These are phyloP conservation scores for Talaromyces sp. DNA, from an alignment of 2,329 filamentous ascomycete species.

Conservation along the genomic window DNA sequence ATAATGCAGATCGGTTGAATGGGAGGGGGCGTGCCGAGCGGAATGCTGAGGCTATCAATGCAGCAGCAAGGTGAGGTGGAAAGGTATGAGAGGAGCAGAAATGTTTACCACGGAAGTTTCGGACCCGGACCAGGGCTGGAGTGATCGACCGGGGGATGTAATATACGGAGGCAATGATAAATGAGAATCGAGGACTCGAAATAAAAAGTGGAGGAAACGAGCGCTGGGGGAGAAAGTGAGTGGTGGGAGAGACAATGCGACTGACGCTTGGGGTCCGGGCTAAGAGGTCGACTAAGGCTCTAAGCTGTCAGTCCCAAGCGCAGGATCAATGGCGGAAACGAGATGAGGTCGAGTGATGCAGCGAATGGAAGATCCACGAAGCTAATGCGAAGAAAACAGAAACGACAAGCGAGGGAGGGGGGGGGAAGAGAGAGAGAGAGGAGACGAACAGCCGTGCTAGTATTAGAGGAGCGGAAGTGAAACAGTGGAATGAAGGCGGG, in stretches of 20 bases:
- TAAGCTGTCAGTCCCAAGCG: not conserved
- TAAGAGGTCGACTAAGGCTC: not conserved
- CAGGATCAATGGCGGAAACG: not conserved
- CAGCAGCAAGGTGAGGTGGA: not conserved
- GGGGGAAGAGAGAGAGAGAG: not conserved
- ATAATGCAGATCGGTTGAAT: not conserved
- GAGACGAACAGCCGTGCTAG: not conserved
- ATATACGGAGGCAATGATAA: not conserved
- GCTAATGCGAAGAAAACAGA: not conserved
- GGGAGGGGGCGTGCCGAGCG: not conserved
- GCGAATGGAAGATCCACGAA: not conserved
- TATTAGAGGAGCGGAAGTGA: not conserved
- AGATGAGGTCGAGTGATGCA: not conserved
- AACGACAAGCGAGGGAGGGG: not conserved
- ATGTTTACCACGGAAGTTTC: not conserved
- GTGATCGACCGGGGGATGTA: not conserved
- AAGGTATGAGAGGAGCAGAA: not conserved
- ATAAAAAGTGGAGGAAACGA: slow-evolving; percentile 1
- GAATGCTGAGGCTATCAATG: not conserved
- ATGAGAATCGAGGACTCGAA: not conserved
- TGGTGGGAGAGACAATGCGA: not conserved
- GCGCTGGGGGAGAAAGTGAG: not conserved
- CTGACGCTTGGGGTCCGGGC: slow-evolving; percentile 1
- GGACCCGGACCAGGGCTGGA: not conserved
- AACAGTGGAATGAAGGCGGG: slow-evolving; percentile 11